Evolutionary conservation across 768 basidiomycete genomes (phyloP).

Genomic region (Tricholoma saponaceum): DNA sequence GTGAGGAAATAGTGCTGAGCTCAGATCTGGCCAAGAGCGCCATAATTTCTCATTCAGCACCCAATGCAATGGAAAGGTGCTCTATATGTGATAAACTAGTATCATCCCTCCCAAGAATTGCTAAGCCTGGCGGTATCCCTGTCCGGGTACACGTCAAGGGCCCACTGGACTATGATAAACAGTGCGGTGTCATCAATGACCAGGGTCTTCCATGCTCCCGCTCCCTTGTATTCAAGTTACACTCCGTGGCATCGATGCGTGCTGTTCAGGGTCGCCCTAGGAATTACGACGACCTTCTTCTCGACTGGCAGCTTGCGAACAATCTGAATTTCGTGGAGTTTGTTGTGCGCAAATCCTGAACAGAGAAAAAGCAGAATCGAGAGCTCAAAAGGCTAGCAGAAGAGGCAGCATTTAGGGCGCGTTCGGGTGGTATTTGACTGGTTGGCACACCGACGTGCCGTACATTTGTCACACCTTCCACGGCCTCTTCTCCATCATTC

Average conservation of each 20-base stretch:
- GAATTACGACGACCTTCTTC: conserved; percentile 78
- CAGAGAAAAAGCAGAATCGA: conserved; percentile 81
- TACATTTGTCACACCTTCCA: no score
- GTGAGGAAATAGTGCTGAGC: background rate
- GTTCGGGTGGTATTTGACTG: no score
- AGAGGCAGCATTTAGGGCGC: no score
- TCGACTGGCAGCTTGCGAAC: conserved; percentile 88
- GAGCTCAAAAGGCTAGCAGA: conserved; percentile 80
- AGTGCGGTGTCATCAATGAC: conserved; percentile 97
- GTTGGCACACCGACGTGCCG: no score
- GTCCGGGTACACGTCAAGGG: conserved; percentile 77
- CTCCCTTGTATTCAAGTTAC: conserved; percentile 95
- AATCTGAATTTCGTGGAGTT: conserved; percentile 89
- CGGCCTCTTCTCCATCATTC: no score
- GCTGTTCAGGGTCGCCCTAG: conserved; percentile 84
- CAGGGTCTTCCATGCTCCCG: conserved; percentile 90
- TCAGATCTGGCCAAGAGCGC: background rate
- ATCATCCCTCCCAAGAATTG: no score
- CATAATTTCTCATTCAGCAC: background rate
- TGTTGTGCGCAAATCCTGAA: conserved; percentile 81
- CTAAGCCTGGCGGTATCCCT: no score
- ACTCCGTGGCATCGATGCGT: conserved; percentile 95
- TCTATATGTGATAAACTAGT: background rate
- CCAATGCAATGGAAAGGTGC: background rate
- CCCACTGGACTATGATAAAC: conserved; percentile 85